Evolutionary conservation across 495 filamentous ascomycete genomes (phyloP), one percentile per base, ranked within the genome.

Genomic region (Talaromyces adpressus): DNA sequence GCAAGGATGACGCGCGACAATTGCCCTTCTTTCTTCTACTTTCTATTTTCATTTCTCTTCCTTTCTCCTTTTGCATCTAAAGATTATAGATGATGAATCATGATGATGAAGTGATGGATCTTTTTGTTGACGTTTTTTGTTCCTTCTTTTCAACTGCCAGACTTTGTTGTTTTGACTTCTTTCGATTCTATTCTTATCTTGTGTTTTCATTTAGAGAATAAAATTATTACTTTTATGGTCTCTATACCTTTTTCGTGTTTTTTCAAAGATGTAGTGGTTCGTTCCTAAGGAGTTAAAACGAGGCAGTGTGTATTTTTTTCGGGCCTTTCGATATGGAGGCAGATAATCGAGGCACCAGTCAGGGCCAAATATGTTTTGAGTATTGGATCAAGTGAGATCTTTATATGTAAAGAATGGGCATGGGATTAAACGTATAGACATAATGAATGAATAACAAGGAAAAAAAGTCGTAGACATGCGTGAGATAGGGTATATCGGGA

Each of bases 111-210:
- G 52, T 56, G 52, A 56, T 56, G 52, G 52, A 25, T 63, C 12
- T 57, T 63, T 54, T 34, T 30, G 29, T 45, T 22, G 0, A n/a
- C 36, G 36, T 59, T 59, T 64, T 53, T 53, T 64, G 0, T 51
- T 49, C 6, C 27, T 36, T 9, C 12, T 36, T 36, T 36, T 12
- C 2, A 11, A 32, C 5, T 8, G 7, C 4, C 30, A 25, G 18
- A 20, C 23, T 52, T 27, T 12, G 14, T 39, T 32, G 18, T 59
- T 61, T 61, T 61, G 22, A 25, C 12, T 27, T 51, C 29, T 59
- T 63, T 61, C 29, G 5, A 30, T 30, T 30, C 64, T 60, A 45
- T 51, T 41, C 36, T 41, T 41, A 51, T 45, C 49, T 63, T 60
- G 58, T 25, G 34, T 60, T 34, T 34, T 62, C 59, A 20, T 51